Conservation (phyloP, 1,139 yeast genomes). For the Meyerozyma sp. region DNA sequence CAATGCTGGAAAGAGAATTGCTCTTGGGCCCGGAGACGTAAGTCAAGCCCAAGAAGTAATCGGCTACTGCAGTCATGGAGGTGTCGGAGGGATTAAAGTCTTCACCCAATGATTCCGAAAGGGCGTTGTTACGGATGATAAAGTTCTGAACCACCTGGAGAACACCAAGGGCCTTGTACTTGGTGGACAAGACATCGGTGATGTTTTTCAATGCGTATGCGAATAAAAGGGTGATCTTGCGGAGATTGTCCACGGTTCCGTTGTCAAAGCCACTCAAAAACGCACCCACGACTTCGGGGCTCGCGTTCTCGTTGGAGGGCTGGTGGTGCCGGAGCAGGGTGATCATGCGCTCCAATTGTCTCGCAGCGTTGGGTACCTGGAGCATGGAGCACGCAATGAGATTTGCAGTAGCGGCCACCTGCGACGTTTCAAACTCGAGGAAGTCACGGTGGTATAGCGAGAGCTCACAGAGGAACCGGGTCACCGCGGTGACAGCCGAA, state of each 20-base stretch:
- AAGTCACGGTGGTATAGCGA: constrained; percentile 69
- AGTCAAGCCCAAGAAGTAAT: background rate
- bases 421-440: constrained; percentile 54
- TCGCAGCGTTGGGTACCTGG: constrained; percentile 36
- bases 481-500: constrained; percentile 51
- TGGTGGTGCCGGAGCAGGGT: constrained; percentile 5
- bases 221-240: constrained; percentile 42
- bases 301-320: constrained; percentile 28
- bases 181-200: constrained; percentile 52
- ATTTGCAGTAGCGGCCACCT: constrained; percentile 66
- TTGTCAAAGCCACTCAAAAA: constrained; percentile 49
- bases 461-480: constrained; percentile 70
- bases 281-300: constrained; percentile 42
- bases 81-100: background rate
- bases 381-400: constrained; percentile 67
- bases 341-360: constrained; percentile 21
- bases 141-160: constrained; percentile 25
- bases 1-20: background rate
- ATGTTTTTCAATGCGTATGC: constrained; percentile 41
- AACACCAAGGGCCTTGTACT: constrained; percentile 44
- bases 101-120: background rate
- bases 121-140: background rate
- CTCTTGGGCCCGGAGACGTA: background rate
- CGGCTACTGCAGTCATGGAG: background rate
- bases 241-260: constrained; percentile 33